phyloP scores from a whole-genome alignment of 2,329 filamentous ascomycete species.

The Curvularia eragrostidis region DNA sequence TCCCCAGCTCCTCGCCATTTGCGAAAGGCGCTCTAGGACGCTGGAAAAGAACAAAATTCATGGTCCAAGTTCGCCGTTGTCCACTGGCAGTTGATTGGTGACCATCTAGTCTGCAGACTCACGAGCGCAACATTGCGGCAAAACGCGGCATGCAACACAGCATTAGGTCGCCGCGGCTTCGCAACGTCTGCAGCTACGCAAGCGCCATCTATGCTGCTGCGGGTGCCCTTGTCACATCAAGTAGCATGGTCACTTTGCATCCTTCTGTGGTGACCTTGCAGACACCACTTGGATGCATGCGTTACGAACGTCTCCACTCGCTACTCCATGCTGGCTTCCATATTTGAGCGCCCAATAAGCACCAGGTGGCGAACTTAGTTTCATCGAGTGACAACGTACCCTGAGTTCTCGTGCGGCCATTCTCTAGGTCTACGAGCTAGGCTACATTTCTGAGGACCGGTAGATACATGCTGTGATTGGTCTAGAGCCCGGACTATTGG shows the following conservation, averaged over 20 bases:
- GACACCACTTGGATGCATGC: constrained; percentile 12
- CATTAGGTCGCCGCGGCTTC: constrained; percentile 15
- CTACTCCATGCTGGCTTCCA: neutral
- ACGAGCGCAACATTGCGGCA: neutral
- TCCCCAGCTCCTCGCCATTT: neutral
- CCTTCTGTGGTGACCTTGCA: constrained; percentile 17
- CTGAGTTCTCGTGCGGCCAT: neutral
- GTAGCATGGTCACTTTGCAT: constrained; percentile 13
- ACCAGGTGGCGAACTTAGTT: neutral
- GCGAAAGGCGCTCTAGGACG: neutral
- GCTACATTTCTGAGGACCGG: neutral
- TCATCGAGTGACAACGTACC: neutral
- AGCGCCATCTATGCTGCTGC: constrained; percentile 13
- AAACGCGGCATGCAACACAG: neutral
- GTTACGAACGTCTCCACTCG: constrained; percentile 15
- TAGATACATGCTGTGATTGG: neutral
- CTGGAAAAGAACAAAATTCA: neutral
- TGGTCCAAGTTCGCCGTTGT: neutral
- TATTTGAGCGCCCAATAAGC: neutral
- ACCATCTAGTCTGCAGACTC: neutral
- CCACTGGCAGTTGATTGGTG: neutral
- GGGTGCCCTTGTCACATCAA: constrained; percentile 10
- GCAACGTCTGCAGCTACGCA: constrained; percentile 19
- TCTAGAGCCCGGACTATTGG: neutral
- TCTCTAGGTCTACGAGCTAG: neutral